Conservation (phyloP, 1,284 basidiomycete genomes). For the Cryptococcus amylolentus region DNA sequence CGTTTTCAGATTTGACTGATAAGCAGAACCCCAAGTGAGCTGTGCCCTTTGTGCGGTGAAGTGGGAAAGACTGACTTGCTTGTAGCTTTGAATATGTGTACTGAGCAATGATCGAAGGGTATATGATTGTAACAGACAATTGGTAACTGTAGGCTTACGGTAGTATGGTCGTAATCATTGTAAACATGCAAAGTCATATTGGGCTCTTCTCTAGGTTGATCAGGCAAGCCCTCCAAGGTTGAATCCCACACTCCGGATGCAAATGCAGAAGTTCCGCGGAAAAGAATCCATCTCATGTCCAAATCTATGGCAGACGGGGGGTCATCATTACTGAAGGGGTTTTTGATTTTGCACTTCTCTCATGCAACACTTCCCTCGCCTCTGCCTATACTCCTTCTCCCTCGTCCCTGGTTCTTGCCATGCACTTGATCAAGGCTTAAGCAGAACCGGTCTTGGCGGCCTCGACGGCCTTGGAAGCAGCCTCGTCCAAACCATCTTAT, state of each 20-base stretch:
- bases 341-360: background rate
- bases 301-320: no score
- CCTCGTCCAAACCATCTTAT: conserved; percentile 50
- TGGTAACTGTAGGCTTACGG: background rate
- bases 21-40: conserved; percentile 41
- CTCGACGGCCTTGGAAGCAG: conserved; percentile 78
- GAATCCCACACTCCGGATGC: background rate
- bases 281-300: no score
- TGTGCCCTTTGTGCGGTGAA: background rate
- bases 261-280: background rate
- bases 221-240: no score
- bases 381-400: background rate
- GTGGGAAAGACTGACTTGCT: background rate
- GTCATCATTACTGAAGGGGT: background rate
- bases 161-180: no score
- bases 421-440: background rate
- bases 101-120: background rate
- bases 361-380: background rate
- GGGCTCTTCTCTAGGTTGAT: no score
- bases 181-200: no score
- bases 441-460: conserved; percentile 50
- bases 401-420: background rate
- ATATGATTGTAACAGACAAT: background rate
- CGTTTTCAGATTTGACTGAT: conserved; percentile 47
- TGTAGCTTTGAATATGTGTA: background rate